A percentile compares a stretch with the other conserved stretches of the same genome.
Evolutionary conservation across 108 stramenopile species (phyloP).

Genomic region (Seminavis robusta): DNA sequence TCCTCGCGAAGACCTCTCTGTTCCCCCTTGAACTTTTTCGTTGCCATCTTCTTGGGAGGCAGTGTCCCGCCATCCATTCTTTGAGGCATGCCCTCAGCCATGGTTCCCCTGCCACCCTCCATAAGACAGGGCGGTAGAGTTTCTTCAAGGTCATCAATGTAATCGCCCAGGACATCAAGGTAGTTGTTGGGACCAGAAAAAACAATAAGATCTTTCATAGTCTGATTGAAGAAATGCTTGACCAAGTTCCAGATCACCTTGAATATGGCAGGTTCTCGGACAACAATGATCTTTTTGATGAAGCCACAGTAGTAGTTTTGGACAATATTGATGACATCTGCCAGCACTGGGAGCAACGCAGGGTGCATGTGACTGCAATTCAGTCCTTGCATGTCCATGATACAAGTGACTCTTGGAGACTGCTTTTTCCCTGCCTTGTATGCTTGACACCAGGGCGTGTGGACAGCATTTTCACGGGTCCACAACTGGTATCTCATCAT

Average conservation of each 20-base stretch:
- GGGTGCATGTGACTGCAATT: neutral
- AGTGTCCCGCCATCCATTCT: too few relatives aligned
- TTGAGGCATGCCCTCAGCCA: too few relatives aligned
- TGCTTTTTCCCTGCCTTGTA: neutral
- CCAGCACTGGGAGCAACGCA: neutral
- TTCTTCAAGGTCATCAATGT: too few relatives aligned
- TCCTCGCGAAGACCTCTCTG: too few relatives aligned
- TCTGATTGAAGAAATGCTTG: constrained; percentile 13
- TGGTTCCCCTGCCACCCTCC: too few relatives aligned
- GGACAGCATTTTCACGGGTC: constrained; percentile 6
- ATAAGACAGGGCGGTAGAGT: too few relatives aligned
- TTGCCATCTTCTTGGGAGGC: too few relatives aligned
- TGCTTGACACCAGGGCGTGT: neutral
- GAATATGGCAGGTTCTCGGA: constrained; percentile 6
- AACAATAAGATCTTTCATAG: constrained; percentile 1
- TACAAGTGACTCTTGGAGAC: neutral
- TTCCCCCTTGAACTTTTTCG: too few relatives aligned
- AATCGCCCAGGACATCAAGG: constrained; percentile 8
- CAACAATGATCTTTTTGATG: constrained; percentile 8
- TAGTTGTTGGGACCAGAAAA: too few relatives aligned
- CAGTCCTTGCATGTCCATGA: constrained; percentile 12
- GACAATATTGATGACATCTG: constrained; percentile 9
- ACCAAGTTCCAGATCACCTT: constrained; percentile 8
- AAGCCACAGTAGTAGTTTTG: constrained; percentile 16
- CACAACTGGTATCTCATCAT: constrained; percentile 17